Base-by-base conservation (phyloP, 1,284 basidiomycete genomes). In the Heliocybe sulcata region DNA sequence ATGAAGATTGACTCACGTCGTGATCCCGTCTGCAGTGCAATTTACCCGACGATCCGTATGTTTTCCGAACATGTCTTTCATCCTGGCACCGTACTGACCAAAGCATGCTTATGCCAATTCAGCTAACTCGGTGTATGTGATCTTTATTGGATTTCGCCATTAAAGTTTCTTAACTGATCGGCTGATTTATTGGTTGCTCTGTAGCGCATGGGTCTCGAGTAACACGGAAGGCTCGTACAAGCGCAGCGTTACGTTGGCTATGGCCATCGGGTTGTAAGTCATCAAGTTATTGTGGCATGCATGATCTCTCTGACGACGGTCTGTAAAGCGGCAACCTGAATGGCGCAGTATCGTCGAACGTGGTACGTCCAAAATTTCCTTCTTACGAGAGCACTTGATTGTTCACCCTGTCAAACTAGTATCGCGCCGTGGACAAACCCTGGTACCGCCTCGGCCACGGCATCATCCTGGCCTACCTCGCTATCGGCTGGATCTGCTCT, bases 381-480 rank as follows among this genome's bases (percentile, higher is more conserved):
- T 52, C 49, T n/a, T 45, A 52, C 25, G 33, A 48, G 53, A 45
- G 26, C 29, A 12, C n/a, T n/a, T n/a, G n/a, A 48, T 57, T 48
- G 23, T 45, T 53, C 22, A 56, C 53, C 55, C 25, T 35, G 31
- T n/a, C 38, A 27, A 38, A 3, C 52, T n/a, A 82, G 82, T 90
- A 90, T 65, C 83, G 85, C 29, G 77, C 78, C 1, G 69, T 66
- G 47, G 84, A 90, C 64, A 72, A 72, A 56, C 88, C 89, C 1
- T 87, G 83, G 80, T 91, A 85, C 64, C 74, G 77, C 10, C 71
- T 90, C 31, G 89, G 87, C 51, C 79, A 82, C 56, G 80, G 77
- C 12, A 73, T 90, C 27, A 82, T 90, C 35, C 71, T 87, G 54
- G 77, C 85, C 69, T 91, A 87, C 68, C 83, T 90, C 56, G 78